Evolutionary conservation across 768 basidiomycete genomes (phyloP), one percentile per base, ranked within the genome.

Genomic region (Lentinula raphanica): DNA sequence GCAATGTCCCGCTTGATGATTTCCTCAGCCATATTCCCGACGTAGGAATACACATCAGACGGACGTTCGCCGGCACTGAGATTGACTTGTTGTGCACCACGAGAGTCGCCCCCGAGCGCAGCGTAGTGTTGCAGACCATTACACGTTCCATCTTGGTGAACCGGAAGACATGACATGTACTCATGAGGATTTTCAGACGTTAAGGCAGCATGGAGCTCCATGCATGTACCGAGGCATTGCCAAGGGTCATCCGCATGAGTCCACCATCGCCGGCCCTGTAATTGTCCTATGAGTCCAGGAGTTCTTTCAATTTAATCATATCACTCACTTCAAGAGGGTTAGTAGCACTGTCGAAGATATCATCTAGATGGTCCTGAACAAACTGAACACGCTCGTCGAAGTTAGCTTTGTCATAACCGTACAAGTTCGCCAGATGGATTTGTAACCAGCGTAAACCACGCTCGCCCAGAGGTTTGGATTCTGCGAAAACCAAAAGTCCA

Each of bases 121-220:
- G 97, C 97, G 66, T 99, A 99, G 70, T 99, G 96, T 73, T 99
- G 97, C 62, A 99, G 78, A 27, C 96, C 97, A 64, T 99, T 99
- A 65, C 97, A 99, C 0, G 97, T 98, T 3, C 97, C 96, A 63
- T 99, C 97, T 71, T 98, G 96, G 68, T 99, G 97, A 5, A 98
- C 82, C 0, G 97, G 97, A n/a, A 97, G 78, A 17, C 75, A 71
- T 3, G 87, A 92, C 65, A 78, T 72, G 60, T 77, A 80, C 0
- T 83, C 80, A 40, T 84, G 78, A 15, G 83, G 82, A 63, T 93
- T 82, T 17, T 76, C 77, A 1, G 87, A 88, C 40, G 87, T 80
- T 0, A 95, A 77, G 1, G 96, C 96, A 0, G 79, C 80, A 46
- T 79, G 79, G n/a, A 98, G 78, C 67, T 99, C 97, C 69, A 88